Conservation (phyloP, 139 green algal species). For the Parachlorella kessleri region DNA sequence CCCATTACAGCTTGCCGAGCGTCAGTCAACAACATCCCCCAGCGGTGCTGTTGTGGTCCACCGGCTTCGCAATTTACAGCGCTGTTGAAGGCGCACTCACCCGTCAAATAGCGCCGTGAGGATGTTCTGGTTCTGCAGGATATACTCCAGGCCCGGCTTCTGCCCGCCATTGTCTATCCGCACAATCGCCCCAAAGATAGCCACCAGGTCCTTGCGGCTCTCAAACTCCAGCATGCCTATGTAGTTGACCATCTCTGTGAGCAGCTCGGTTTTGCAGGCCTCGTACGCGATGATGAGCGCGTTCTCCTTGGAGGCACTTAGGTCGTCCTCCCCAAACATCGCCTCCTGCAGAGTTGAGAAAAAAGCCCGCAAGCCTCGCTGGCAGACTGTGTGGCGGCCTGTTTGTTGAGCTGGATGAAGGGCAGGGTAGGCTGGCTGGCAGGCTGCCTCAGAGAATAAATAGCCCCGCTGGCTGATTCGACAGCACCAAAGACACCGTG, state of each 20-base stretch:
- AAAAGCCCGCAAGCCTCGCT: no score
- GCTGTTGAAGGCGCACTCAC: slow-evolving; percentile 48
- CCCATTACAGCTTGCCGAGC: not conserved
- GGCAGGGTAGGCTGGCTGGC: no score
- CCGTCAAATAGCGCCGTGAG: slow-evolving; percentile 72
- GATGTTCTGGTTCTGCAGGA: slow-evolving; percentile 64
- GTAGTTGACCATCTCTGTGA: slow-evolving; percentile 62
- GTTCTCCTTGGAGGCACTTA: slow-evolving; percentile 49
- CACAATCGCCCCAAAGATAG: slow-evolving; percentile 75
- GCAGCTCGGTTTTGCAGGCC: slow-evolving; percentile 55
- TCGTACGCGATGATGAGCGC: slow-evolving; percentile 65
- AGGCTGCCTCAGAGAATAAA: no score
- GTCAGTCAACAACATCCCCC: not conserved
- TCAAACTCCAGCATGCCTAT: slow-evolving; percentile 87
- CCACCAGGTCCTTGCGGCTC: slow-evolving; percentile 78
- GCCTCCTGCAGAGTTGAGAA: slow-evolving; percentile 44
- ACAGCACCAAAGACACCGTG: no score
- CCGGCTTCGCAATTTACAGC: no score
- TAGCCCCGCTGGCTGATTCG: no score
- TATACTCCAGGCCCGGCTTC: slow-evolving; percentile 66
- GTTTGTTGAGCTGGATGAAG: no score
- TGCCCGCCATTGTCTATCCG: slow-evolving; percentile 66
- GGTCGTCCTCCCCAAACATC: slow-evolving; percentile 74
- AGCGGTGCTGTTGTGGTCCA: no score
- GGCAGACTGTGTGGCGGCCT: no score